Base-by-base conservation (phyloP, 345 rosid species). In the Lepidium africanum region DNA sequence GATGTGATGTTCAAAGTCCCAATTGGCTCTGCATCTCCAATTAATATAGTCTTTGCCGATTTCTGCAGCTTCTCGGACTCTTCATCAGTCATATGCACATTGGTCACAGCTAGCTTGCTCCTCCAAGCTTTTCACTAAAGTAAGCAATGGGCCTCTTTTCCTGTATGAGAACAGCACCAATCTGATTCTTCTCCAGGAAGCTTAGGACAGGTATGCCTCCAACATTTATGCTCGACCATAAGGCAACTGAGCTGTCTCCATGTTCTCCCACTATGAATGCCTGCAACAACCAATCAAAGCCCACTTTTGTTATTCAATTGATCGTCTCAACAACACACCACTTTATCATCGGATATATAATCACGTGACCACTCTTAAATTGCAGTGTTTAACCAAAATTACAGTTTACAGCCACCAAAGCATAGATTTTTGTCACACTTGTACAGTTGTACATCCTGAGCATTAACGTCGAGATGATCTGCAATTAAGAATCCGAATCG, bases 171-270 rank as follows among this genome's bases (percentile, higher is more conserved):
- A n/a, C n/a, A n/a, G n/a, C n/a, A n/a, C n/a, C 67, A 8, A 93
- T 93, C 45, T 84, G 86, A 1, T 92, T 81, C 47, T 83, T 83
- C 68, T 92, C 77, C 8, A 92, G 69, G 80, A 90, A 90, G 74
- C 85, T 88, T 54, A 90, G 9, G n/a, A 92, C 80, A 19, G 97
- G 97, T 55, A 93, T 93, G 23, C 97, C 97, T 10, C 98, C 97
- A 0, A 93, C 84, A 37, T 92, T 90, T 60, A 90, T 93, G 82
- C 96, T 85, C 1, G 98, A 93, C 98, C 98, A 93, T 17, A 93
- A 59, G 3, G 98, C 97, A 48, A 93, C 98, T 1, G 98, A 93
- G 71, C 91, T 90, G 76, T 93, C 98, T 13, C 98, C 98, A 58
- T 90, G 98, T 78, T 93, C 97, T 14, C 97, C 98, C 6, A 93